Conservation (phyloP, 257 asterid genomes). For the Penstemon newberryi region DNA sequence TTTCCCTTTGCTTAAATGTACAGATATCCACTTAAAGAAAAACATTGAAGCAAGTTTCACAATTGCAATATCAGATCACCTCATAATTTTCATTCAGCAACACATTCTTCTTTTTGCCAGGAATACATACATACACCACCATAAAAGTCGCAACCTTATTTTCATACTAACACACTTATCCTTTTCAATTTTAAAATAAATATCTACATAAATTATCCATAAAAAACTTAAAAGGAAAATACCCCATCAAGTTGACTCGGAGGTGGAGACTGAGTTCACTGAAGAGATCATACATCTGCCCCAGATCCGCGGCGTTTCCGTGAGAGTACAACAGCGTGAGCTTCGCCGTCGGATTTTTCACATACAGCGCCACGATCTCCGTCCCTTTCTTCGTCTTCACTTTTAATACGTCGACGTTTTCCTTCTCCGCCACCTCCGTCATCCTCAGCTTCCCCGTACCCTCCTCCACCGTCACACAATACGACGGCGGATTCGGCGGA, state of each 20-base stretch:
- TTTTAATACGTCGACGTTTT: constrained; percentile 79
- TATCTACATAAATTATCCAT: not conserved
- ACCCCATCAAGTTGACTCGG: constrained; percentile 93
- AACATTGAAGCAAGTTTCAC: not conserved
- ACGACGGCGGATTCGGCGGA: constrained; percentile 89
- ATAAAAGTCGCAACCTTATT: not conserved
- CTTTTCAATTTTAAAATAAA: constrained; percentile 5
- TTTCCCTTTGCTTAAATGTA: constrained; percentile 7
- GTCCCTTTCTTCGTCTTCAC: constrained; percentile 76
- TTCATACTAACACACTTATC: not conserved
- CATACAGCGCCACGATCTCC: constrained; percentile 73
- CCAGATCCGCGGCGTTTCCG: constrained; percentile 99
- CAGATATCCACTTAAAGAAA: constrained; percentile 19
- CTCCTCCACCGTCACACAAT: constrained; percentile 55
- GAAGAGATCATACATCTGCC: constrained; percentile 93
- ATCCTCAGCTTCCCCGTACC: constrained; percentile 65
- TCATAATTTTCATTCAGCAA: constrained; percentile 11
- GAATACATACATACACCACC: constrained; percentile 10
- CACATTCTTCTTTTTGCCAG: constrained; percentile 10
- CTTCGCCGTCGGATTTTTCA: constrained; percentile 74
- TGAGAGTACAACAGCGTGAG: constrained; percentile 85
- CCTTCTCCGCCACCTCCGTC: constrained; percentile 80
- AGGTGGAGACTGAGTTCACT: constrained; percentile 85
- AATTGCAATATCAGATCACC: constrained; percentile 16
- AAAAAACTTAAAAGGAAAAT: not conserved